These are phyloP conservation scores for Mycena belliarum DNA, from an alignment of 768 basidiomycete species.

Conservation along the genomic window DNA sequence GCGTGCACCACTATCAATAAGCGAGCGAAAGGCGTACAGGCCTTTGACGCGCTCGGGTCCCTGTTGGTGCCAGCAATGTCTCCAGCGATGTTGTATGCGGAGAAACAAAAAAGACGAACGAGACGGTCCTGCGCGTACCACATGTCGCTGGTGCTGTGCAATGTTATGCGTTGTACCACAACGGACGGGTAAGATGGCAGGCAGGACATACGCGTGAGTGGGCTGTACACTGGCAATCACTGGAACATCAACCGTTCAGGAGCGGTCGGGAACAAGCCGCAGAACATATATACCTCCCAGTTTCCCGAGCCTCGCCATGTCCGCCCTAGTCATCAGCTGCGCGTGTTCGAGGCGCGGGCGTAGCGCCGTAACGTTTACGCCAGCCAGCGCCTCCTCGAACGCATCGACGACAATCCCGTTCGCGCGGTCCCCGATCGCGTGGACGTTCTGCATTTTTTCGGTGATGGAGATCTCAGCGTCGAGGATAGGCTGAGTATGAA, in stretches of 20 bases:
- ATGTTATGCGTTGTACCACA: neutral
- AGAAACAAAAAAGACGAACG: constrained; percentile 36
- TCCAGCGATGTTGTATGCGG: constrained; percentile 1
- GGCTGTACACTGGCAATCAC: constrained; percentile 93
- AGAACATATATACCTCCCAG: constrained; percentile 85
- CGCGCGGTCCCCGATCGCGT: constrained; percentile 87
- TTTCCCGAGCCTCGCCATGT: constrained; percentile 66
- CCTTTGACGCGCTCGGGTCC: constrained; percentile 81
- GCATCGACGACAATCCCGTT: constrained; percentile 88
- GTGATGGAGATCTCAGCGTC: no score
- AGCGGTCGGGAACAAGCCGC: no score
- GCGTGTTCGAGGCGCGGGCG: constrained; percentile 91
- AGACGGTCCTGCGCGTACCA: constrained; percentile 84
- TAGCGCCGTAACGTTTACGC: constrained; percentile 45
- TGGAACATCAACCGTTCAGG: no score
- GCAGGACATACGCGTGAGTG: constrained; percentile 72
- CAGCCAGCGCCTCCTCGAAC: constrained; percentile 63
- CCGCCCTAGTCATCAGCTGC: constrained; percentile 76
- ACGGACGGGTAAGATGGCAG: neutral
- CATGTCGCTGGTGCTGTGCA: constrained; percentile 80
- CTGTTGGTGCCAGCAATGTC: constrained; percentile 39
- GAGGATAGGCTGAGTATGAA: no score
- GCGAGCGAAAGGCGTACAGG: constrained; percentile 85
- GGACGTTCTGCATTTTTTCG: constrained; percentile 64
- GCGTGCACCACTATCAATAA: constrained; percentile 66